Evolutionary conservation across 495 filamentous ascomycete genomes (phyloP), one percentile per base, ranked within the genome.

Genomic region (Neurospora sp.): DNA sequence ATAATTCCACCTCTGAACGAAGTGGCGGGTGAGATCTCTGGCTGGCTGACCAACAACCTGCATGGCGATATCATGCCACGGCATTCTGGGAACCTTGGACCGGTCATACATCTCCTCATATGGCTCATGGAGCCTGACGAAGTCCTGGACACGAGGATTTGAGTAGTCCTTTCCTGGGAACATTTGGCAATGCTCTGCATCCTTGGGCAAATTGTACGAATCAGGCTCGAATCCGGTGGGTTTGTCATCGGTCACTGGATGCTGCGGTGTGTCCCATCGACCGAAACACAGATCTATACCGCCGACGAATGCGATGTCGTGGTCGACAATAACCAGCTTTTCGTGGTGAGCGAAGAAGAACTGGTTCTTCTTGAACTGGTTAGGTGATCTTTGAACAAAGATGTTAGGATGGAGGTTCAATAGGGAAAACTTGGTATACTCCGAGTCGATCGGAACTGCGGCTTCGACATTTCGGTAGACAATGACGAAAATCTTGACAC

Each of bases 311-410:
- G 96, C 96, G 68, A 99, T 87, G 44, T 94, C 96, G 79, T 99
- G 95, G 79, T 99, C 96, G 39, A 99, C 92, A 68, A 99, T 89
- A 76, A 93, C 93, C 12, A 99, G 87, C 78, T 99, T 99, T 80
- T 99, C 96, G 80, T 99, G 96, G 78, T 99, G 96, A 35, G 96
- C 96, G 88, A 96, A 99, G 84, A 98, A 99, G 83, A 99, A 99
- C n/a, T 96, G 97, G 73, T 97, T 97, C 83, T 99, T 97, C 72
- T 96, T 91, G 80, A 97, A 94, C 79, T 99, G 96, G 76, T 99
- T 98, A 1, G 96, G 96, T 3, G 94, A 97, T 76, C 96, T 87
- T 76, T 98, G 93, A 10, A 99, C 94, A 77, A 97, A 96, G 73
- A 99, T 88, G 77, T 99, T 99, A 10, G 94, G 94, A 77, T 98